Evolutionary conservation across 495 filamentous ascomycete genomes (phyloP), one percentile per base, ranked within the genome.

Genomic region (Penicillium arizonense): DNA sequence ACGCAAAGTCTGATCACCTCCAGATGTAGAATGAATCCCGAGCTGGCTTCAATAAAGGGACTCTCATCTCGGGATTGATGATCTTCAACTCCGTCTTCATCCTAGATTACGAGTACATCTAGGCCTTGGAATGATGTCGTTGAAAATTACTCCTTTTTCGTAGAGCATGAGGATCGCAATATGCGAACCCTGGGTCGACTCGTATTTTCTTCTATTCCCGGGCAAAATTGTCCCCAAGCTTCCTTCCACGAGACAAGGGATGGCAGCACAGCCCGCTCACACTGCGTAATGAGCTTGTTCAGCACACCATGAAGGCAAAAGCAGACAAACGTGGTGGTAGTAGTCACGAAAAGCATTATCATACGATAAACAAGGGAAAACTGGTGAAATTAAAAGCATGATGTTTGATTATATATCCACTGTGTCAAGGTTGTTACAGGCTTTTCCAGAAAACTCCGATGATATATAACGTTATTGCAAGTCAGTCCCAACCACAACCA

Each of bases 91-190:
- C 24, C 37, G 18, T 41, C 24, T 33, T 14, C 7, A 5, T 24
- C 4, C 14, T 42, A 5, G 36, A 10, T 41, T 26, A 30, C 26
- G 38, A 35, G 12, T 38, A 16, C 42, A 21, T 50, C 16, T 39
- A 23, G 47, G 38, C 20, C 28, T 42, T 24, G 13, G 47, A 9
- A 13, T 34, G 20, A 28, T 4, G 26, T 3, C 5, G 12, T 33
- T 8, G 13, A 6, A 21, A 9, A 10, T 10, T 30, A 30, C 6
- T 30, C 28, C 28, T 4, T 30, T 30, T 14, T 34, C 33, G 12
- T 42, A 24, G 30, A 24, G 14, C 28, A 42, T 26, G 38, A 32
- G 48, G 39, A 50, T 50, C 48, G 38, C 16, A 50, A 28, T 50
- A 16, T 50, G 24, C 26, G 39, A 5, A 7, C 10, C 16, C 37